Percentiles rank a stretch among this genome's conserved stretches.
These are phyloP conservation scores for Skeletonema menzelii DNA, from an alignment of 108 stramenopile genomes.

Conservation along the genomic window DNA sequence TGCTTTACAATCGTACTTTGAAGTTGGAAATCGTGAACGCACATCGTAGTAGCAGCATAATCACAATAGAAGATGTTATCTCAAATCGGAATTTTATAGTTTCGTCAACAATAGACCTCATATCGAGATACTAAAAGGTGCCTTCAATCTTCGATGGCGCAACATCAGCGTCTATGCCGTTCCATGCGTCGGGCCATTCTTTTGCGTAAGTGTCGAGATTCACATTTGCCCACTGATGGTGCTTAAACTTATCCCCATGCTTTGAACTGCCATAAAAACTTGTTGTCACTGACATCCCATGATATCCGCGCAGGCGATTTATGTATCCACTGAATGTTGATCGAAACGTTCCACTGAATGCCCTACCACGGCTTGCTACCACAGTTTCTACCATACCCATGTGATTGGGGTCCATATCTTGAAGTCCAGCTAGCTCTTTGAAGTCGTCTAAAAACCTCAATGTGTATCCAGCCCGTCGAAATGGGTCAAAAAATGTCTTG, in stretches of 20 bases:
- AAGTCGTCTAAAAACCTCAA: slow-evolving; percentile 78
- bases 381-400: slow-evolving; percentile 92
- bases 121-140: slow-evolving; percentile 46
- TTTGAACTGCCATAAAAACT: slow-evolving; percentile 71
- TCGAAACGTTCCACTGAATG: slow-evolving; percentile 87
- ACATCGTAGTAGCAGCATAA: not conserved
- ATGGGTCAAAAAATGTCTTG: slow-evolving; percentile 75
- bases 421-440: slow-evolving; percentile 48
- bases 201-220: slow-evolving; percentile 52
- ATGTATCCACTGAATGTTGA: slow-evolving; percentile 95
- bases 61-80: not conserved
- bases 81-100: too few species aligned
- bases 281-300: slow-evolving; percentile 68
- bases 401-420: slow-evolving; percentile 77
- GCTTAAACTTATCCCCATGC: slow-evolving; percentile 37
- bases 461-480: slow-evolving; percentile 52
- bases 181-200: slow-evolving; percentile 77
- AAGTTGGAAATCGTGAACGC: not conserved
- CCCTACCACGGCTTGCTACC: slow-evolving; percentile 75
- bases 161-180: slow-evolving; percentile 69
- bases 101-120: not conserved
- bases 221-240: slow-evolving; percentile 56
- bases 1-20: slow-evolving; percentile 1
- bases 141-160: slow-evolving; percentile 40
- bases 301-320: slow-evolving; percentile 75